Conservation (phyloP, 1,139 yeast genomes). For the Candida anutae region DNA sequence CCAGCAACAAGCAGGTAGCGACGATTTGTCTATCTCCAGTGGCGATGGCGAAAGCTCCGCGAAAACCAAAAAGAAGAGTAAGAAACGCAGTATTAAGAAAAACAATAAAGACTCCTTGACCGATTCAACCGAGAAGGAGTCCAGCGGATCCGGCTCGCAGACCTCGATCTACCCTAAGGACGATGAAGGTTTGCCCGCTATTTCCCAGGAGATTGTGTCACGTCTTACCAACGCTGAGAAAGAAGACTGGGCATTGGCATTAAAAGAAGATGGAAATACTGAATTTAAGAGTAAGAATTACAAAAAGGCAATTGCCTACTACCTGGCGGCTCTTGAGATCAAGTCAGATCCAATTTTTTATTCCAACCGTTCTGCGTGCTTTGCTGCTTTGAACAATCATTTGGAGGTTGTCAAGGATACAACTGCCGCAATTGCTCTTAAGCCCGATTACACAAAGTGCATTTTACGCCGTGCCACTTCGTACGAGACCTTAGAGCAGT, state of each 20-base stretch:
- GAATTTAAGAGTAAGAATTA: conserved; percentile 66
- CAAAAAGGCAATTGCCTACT: conserved; percentile 66
- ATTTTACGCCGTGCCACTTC: conserved; percentile 64
- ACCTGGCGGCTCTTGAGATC: conserved; percentile 68
- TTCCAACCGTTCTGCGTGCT: conserved; percentile 94
- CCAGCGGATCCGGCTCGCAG: no score
- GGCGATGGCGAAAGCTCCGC: conserved; percentile 26
- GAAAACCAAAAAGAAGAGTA: conserved; percentile 33
- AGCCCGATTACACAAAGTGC: conserved; percentile 90
- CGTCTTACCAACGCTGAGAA: conserved; percentile 45
- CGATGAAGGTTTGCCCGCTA: conserved; percentile 48
- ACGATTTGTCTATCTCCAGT: no score
- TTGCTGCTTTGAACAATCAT: conserved; percentile 69
- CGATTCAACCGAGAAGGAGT: neutral
- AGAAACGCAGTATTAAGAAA: conserved; percentile 16
- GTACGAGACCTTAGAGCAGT: conserved; percentile 71
- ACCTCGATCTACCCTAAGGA: conserved; percentile 40
- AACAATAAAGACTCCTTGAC: neutral
- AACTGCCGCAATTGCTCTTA: conserved; percentile 72
- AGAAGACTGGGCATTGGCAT: conserved; percentile 63
- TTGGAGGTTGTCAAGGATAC: conserved; percentile 85
- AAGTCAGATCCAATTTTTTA: conserved; percentile 81
- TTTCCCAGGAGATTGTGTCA: conserved; percentile 40
- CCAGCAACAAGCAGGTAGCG: conserved; percentile 3
- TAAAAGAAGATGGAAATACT: conserved; percentile 87